Base-by-base conservation (phyloP, 345 rosid genomes). In the Acer saccharum region DNA sequence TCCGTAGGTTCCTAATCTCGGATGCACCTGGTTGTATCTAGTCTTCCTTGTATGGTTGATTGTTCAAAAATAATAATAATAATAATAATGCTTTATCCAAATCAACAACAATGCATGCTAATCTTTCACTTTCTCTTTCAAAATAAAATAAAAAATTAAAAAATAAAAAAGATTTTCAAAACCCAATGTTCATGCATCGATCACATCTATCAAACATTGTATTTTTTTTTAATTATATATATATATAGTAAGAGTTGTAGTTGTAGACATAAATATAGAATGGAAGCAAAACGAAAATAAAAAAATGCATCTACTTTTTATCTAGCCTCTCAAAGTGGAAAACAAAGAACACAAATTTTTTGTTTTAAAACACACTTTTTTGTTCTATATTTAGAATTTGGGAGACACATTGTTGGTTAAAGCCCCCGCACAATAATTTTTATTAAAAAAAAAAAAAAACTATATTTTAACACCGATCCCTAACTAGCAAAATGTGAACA, bases 401-500 rank as follows among this genome's bases (percentile, higher is more conserved):
- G 13, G 64, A 85, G 74, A 83, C 90, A 82, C 23, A 9, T 1
- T 69, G 88, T 72, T 85, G 84, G 87, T 79, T 85, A 85, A 88
- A 85, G 86, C 68, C 78, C 71, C 71, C 64, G 2, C 64, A 60
- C 64, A 60, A 54, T 21, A 60, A 7, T 20, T 2, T 5, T 57
- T 17, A 9, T 57, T 14, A 17, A 17, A 3, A 4, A 4, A 18
- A 18, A 20, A 60, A 58, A 58, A 58, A 43, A 43, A 9, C 12
- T 16, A n/a, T 67, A 20, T 41, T 66, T 68, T 62, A 65, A 71
- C 69, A 57, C 71, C 2, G 12, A 60, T 46, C 62, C 48, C 68
- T 25, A 12, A 21, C 68, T 32, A 54, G 23, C 75, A 60, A 54
- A 39, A 58, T 77, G 80, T 77, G 77, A 77, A 68, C 39, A 29